Evolutionary conservation across 208 protist species (phyloP).

Genomic region (Crithidia sp.): DNA sequence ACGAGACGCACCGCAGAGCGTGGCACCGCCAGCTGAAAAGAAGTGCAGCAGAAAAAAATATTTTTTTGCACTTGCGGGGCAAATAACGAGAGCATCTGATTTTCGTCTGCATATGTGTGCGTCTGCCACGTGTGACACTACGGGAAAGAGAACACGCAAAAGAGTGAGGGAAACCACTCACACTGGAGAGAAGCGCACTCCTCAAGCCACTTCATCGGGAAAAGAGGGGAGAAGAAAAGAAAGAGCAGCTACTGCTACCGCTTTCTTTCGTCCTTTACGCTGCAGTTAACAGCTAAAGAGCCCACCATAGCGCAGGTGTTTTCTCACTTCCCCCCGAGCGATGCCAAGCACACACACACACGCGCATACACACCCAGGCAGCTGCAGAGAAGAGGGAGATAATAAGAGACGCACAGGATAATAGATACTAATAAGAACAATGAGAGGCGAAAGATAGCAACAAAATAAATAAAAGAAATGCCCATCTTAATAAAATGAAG

Average conservation of each 20-base stretch:
- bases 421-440: background rate
- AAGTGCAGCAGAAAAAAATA: too few species aligned
- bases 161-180: too few species aligned
- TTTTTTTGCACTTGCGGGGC: too few species aligned
- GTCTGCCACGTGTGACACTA: background rate
- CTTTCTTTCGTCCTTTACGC: too few species aligned
- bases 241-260: too few species aligned
- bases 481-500: too few species aligned
- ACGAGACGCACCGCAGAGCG: too few species aligned
- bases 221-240: too few species aligned
- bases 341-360: background rate
- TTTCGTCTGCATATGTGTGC: background rate
- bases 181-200: too few species aligned
- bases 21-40: too few species aligned
- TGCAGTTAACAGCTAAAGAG: too few species aligned
- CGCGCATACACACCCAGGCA: background rate
- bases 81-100: background rate
- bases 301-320: background rate
- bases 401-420: background rate
- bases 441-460: background rate
- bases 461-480: background rate
- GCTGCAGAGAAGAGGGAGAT: background rate
- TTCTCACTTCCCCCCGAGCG: background rate
- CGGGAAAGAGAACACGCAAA: background rate
- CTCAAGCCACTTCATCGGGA: too few species aligned